These are phyloP conservation scores for Paraconiothyrium brasiliense DNA, from an alignment of 2,329 filamentous ascomycete genomes.

Conservation along the genomic window DNA sequence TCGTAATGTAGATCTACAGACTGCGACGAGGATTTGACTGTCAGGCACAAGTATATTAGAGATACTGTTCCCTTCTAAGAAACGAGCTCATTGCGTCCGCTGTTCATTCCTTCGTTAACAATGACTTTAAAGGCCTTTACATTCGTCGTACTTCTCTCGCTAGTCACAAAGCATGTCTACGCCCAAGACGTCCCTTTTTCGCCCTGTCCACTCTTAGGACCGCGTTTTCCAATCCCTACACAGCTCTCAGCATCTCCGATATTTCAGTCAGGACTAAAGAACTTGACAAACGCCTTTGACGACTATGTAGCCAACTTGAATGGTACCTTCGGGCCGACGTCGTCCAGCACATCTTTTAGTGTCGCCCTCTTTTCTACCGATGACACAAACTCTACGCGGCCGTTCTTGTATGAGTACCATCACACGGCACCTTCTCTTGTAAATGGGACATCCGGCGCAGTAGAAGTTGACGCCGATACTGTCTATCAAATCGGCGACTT, in stretches of 20 bases:
- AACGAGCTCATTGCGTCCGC: no score
- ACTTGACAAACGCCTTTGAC: slow-evolving; percentile 23
- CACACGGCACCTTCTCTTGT: slow-evolving; percentile 51
- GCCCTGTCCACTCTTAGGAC: slow-evolving; percentile 28
- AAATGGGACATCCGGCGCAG: slow-evolving; percentile 35
- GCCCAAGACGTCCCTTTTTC: slow-evolving; percentile 18
- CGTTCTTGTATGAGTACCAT: slow-evolving; percentile 26
- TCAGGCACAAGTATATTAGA: no score
- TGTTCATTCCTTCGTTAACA: neutral
- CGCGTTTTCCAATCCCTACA: slow-evolving; percentile 24
- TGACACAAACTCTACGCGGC: slow-evolving; percentile 11
- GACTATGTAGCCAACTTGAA: slow-evolving; percentile 19
- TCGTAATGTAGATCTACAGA: neutral
- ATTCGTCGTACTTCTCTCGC: neutral
- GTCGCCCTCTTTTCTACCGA: slow-evolving; percentile 27
- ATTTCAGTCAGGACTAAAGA: slow-evolving; percentile 23
- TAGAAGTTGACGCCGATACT: slow-evolving; percentile 50
- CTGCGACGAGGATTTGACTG: neutral
- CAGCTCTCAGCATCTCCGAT: slow-evolving; percentile 10
- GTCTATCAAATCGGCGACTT: slow-evolving; percentile 55
- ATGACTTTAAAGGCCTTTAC: neutral
- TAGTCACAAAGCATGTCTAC: neutral
- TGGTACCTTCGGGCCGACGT: slow-evolving; percentile 21
- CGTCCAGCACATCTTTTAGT: slow-evolving; percentile 23
- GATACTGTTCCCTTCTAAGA: no score